Base-by-base conservation (phyloP, 2,329 filamentous ascomycete genomes). In the Aspergillus pseudonomiae region DNA sequence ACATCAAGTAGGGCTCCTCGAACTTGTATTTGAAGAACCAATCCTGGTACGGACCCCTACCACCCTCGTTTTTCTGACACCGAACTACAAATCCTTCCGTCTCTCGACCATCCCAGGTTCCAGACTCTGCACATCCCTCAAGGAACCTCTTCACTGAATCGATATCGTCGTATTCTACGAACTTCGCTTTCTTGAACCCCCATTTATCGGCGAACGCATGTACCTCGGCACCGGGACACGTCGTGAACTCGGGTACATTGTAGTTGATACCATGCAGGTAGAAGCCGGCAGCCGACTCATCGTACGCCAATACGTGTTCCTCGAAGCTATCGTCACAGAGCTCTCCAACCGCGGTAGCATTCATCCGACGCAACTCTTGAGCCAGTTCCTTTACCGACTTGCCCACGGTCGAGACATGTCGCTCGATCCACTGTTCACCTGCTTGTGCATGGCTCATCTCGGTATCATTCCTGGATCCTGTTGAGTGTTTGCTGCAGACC, bases 21-120 rank as follows among this genome's bases (percentile, higher is more conserved):
- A 99, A 99, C 81, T 99, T 99, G 86, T 94, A 99, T 80, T 99
- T 99, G 89, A 99, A 99, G 80, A 99, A 99, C 95, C 95, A 99
- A 77, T 99, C 94, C n/a, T 86, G 81, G 76, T 89, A 95, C 0
- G 86, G 85, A 2, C 77, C 77, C 16, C 77, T 75, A 1, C 78
- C 80, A 0, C 82, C 81, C 55, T 79, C 72, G 59, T 74, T 83
- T 82, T 83, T 88, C 81, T 88, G 92, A 85, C 95, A 98, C 61
- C 95, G 90, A 70, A 99, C 91, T 62, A 99, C 95, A 71, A 99
- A 99, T 4, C 95, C 95, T 79, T 99, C 95, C 0, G 97, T 94
- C 70, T 98, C 94, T 60, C 94, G 91, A 11, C 94, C 94, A 66
- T 91, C 89, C 79, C 96, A 94, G 41, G 92, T 90, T 6, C 95